Base-by-base conservation (phyloP, 2,329 filamentous ascomycete genomes). In the Echinosphaeria canescens region DNA sequence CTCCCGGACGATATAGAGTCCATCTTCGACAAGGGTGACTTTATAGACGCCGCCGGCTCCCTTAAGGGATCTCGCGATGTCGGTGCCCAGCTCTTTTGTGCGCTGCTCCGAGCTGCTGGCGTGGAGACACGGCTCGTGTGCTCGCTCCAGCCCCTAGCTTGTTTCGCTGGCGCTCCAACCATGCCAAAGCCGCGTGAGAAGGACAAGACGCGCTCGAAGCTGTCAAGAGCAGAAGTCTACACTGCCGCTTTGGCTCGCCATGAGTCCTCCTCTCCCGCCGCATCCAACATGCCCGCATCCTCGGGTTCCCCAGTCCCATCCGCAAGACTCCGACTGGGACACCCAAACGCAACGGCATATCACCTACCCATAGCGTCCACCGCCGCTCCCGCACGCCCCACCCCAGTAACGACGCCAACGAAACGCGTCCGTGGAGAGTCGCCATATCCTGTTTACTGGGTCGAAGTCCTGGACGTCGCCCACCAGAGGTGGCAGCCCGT, bases 401-500 rank as follows among this genome's bases (percentile, higher is more conserved):
- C n/a, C n/a, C n/a, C n/a, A n/a, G n/a, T n/a, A n/a, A n/a, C n/a
- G 40, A 41, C n/a, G 38, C 38, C 46, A 27, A 50, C 42, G 9
- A 52, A 49, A 28, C 49, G 42, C 10, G 62, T 75, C 9, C 60
- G 59, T 14, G 78, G 81, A 18, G 79, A 85, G 40, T 84, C 81
- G 0, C 48, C 65, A 0, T 79, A 74, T 39, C 88, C 88, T 0
- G 61, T 95, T 3, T 95, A 82, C 43, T 98, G 88, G 88, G 74
- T 93, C 1, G 88, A 98, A 49, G 73, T 80, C 4, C 78, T 92
- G 35, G 84, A 93, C 34, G 57, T 70, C 28, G 75, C 76, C 1
- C 68, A 81, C 34, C 79, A 93, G 42, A 91, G 81, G 53, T 98
- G 88, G 88, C 66, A 92, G 29, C 64, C 81, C 0, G 67, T 88